A percentile compares a stretch with the other conserved stretches of the same genome.
These are phyloP conservation scores for Xylariaceae sp. DNA, from an alignment of 2,329 filamentous ascomycete species.

Conservation along the genomic window DNA sequence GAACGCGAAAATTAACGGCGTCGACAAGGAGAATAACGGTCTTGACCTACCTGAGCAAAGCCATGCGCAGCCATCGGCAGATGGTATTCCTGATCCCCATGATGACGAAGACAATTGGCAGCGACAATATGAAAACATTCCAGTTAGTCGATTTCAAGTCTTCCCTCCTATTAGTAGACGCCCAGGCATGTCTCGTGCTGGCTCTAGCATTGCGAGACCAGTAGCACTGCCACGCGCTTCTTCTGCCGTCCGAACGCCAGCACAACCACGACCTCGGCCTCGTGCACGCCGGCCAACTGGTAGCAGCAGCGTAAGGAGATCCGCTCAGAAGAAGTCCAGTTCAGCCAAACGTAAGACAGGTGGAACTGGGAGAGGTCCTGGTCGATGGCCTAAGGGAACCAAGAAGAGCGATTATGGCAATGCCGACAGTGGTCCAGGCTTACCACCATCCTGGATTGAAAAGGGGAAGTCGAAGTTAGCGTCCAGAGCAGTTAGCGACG, in stretches of 20 bases:
- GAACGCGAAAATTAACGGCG: constrained; percentile 37
- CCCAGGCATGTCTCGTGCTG: constrained; percentile 51
- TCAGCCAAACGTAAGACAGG: constrained; percentile 61
- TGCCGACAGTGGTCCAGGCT: constrained; percentile 67
- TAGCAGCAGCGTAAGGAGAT: constrained; percentile 39
- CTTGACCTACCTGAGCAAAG: constrained; percentile 29
- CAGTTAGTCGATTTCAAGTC: constrained; percentile 75
- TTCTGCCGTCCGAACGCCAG: constrained; percentile 42
- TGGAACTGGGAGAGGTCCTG: constrained; percentile 68
- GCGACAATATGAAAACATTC: constrained; percentile 62
- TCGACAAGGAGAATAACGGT: constrained; percentile 33
- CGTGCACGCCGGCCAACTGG: constrained; percentile 46
- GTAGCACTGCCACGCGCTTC: constrained; percentile 34
- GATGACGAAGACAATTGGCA: constrained; percentile 51
- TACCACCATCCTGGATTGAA: constrained; percentile 63
- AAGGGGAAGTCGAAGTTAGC: constrained; percentile 30
- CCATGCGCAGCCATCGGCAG: constrained; percentile 19
- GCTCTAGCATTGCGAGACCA: constrained; percentile 46
- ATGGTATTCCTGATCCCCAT: constrained; percentile 31
- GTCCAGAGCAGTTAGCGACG: constrained; percentile 20
- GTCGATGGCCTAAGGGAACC: constrained; percentile 70
- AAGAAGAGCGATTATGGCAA: constrained; percentile 73
- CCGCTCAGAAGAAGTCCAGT: constrained; percentile 48
- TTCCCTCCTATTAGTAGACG: constrained; percentile 70
- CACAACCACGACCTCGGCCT: constrained; percentile 45